These are phyloP conservation scores for Tylopilus felleus DNA, from an alignment of 768 basidiomycete genomes.

Conservation along the genomic window DNA sequence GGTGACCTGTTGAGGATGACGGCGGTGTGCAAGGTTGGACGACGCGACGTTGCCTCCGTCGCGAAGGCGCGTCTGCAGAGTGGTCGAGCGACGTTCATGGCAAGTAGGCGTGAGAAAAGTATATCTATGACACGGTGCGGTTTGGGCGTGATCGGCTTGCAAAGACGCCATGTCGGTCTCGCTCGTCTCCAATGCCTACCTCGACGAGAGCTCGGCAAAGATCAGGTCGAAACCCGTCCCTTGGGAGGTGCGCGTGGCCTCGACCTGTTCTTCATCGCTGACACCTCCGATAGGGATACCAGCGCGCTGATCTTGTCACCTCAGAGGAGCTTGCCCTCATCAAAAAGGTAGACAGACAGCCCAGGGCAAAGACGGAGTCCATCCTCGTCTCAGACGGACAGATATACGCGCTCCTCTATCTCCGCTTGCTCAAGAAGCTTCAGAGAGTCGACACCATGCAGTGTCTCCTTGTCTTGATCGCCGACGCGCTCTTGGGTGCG, in stretches of 20 bases:
- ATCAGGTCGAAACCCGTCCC: conserved; percentile 88
- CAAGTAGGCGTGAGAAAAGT: conserved; percentile 33
- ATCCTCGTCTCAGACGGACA: conserved; percentile 78
- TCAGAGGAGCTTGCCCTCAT: conserved; percentile 82
- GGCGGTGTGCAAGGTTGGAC: conserved; percentile 52
- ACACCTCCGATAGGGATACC: conserved; percentile 70
- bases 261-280: background rate
- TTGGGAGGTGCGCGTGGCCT: conserved; percentile 73
- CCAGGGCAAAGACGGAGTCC: conserved; percentile 69
- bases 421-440: conserved; percentile 83
- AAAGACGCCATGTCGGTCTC: conserved; percentile 58
- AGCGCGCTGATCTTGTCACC: conserved; percentile 87
- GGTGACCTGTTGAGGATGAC: conserved; percentile 78
- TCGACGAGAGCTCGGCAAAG: conserved; percentile 85
- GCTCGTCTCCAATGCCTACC: conserved; percentile 76
- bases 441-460: conserved; percentile 86
- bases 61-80: conserved; percentile 39
- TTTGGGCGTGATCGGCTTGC: background rate
- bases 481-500: conserved; percentile 81
- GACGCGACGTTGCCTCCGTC: conserved; percentile 39
- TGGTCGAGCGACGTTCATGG: background rate
- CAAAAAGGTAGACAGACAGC: conserved; percentile 86
- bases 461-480: conserved; percentile 80
- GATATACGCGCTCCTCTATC: conserved; percentile 83
- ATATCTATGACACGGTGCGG: too few species aligned